Percentiles rank a stretch among this genome's conserved stretches.
phyloP scores from a whole-genome alignment of 1,284 basidiomycete species.

The Cronartium ribicola region DNA sequence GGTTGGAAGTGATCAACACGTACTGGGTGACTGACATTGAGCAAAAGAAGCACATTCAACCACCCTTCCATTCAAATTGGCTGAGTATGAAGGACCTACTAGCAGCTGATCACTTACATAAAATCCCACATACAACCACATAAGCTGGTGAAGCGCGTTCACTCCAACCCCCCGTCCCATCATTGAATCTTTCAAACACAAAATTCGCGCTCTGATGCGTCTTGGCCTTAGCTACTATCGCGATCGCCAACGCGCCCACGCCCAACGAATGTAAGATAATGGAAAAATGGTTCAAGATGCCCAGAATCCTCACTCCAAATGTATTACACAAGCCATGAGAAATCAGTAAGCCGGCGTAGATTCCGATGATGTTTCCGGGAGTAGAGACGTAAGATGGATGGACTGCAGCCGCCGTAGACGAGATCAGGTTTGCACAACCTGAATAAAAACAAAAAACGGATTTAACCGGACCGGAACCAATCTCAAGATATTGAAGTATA shows the following conservation, averaged over 20 bases:
- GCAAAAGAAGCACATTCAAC: background rate
- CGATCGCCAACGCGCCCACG: conserved; percentile 63
- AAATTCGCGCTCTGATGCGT: conserved; percentile 64
- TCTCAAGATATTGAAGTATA: background rate
- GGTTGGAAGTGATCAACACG: too few relatives aligned
- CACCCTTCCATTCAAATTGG: conserved; percentile 59
- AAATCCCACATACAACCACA: conserved; percentile 64
- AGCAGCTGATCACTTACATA: conserved; percentile 60
- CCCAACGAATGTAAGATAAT: conserved; percentile 69
- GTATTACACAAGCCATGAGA: conserved; percentile 56
- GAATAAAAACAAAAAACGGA: conserved; percentile 52
- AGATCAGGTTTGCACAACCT: conserved; percentile 65
- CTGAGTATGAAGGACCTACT: conserved; percentile 3
- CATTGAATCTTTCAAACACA: conserved; percentile 66
- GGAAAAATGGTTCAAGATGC: conserved; percentile 66
- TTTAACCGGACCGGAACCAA: too few relatives aligned
- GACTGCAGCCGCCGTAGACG: conserved; percentile 61
- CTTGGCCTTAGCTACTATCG: conserved; percentile 65
- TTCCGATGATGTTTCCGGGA: conserved; percentile 62
- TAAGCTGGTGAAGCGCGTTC: conserved; percentile 65
- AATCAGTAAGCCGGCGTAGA: conserved; percentile 66
- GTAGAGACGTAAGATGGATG: conserved; percentile 59
- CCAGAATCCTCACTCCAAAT: conserved; percentile 58
- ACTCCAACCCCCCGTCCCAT: conserved; percentile 69
- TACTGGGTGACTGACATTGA: conserved; percentile 46